Evolutionary conservation across 2,329 filamentous ascomycete genomes (phyloP), one percentile per base, ranked within the genome.

Genomic region (Parastagonospora nodorum): DNA sequence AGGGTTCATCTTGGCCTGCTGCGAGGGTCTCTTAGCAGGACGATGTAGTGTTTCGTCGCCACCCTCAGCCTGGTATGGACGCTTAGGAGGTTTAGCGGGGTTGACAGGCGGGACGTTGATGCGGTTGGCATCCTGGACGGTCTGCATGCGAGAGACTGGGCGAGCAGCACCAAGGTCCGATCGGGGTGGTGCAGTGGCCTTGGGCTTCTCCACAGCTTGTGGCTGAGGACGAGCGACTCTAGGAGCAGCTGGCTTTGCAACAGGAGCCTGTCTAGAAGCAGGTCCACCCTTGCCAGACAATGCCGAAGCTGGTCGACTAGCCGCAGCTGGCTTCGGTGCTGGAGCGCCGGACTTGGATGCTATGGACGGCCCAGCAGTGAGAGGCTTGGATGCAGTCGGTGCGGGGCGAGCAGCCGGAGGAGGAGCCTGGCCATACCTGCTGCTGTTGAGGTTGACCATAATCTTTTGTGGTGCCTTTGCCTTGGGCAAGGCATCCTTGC

Each of bases 61-160:
- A 32, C 82, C 89, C 84, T 91, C 87, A 45, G 82, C 77, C n/a
- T 87, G 86, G 44, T 92, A 79, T 9, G 85, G 82, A 55, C 92
- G 84, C 77, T 97, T 97, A 2, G 85, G 78, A 9, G 86, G 80
- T 56, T 89, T 86, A 64, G 92, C 92, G 29, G 85, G 83, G 35
- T 88, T 87, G 44, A 83, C 81, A 10, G 84, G 82, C 10, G 86
- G 68, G 48, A 73, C 61, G 30, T 66, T 64, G 44, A 73, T 82
- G 7, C 88, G 84, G 50, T 78, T 74, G 8, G 64, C 67, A 45
- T 90, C 87, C 56, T 89, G 84, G 8, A 81, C 78, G 4, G 83
- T 79, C 14, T 82, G 82, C 74, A 89, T 79, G 12, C 85, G 83
- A 12, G 87, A 86, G 6, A 82, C 74, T 33, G 83, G 79, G 50